Conservation (phyloP, 352 stramenopile species). For the Phytophthora pistaciae region DNA sequence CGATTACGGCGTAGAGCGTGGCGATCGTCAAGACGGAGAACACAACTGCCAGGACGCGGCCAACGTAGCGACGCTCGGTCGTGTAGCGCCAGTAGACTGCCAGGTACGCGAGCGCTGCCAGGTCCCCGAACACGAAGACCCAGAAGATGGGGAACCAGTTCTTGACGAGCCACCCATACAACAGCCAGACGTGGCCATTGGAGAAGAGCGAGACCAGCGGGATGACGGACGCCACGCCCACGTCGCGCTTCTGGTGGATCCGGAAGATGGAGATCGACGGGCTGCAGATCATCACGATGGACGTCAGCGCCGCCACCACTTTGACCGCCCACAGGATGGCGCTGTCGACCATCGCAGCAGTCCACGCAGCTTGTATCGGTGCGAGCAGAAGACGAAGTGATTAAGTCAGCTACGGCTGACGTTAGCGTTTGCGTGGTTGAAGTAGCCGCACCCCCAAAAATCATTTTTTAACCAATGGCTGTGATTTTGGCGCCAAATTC, state of each 20-base stretch:
- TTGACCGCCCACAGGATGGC: slow-evolving; percentile 33
- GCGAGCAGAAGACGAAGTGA: slow-evolving; percentile 12
- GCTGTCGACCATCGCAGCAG: slow-evolving; percentile 21
- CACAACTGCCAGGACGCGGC: slow-evolving; percentile 25
- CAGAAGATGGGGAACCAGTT: slow-evolving; percentile 57
- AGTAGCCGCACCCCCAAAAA: too few species aligned
- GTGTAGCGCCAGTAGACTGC: slow-evolving; percentile 55
- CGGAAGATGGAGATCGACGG: slow-evolving; percentile 44
- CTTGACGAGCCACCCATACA: slow-evolving; percentile 51
- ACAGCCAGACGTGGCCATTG: slow-evolving; percentile 49
- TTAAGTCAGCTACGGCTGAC: slow-evolving; percentile 2
- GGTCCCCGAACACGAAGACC: slow-evolving; percentile 43
- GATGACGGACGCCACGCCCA: slow-evolving; percentile 46
- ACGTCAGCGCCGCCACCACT: slow-evolving; percentile 33
- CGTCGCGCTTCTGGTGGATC: slow-evolving; percentile 42
- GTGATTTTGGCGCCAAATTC: background rate
- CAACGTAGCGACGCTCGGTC: slow-evolving; percentile 31
- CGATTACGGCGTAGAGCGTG: slow-evolving; percentile 49
- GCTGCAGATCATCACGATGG: slow-evolving; percentile 50
- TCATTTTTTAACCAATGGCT: too few species aligned
- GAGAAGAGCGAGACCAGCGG: slow-evolving; percentile 46
- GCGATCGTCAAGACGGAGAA: slow-evolving; percentile 25
- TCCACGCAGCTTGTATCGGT: background rate
- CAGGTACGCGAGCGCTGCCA: slow-evolving; percentile 45
- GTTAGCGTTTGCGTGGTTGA: slow-evolving; percentile 27